Evolutionary conservation across 176 grass and related monocot genomes (phyloP).

Genomic region (Avena sativa): DNA sequence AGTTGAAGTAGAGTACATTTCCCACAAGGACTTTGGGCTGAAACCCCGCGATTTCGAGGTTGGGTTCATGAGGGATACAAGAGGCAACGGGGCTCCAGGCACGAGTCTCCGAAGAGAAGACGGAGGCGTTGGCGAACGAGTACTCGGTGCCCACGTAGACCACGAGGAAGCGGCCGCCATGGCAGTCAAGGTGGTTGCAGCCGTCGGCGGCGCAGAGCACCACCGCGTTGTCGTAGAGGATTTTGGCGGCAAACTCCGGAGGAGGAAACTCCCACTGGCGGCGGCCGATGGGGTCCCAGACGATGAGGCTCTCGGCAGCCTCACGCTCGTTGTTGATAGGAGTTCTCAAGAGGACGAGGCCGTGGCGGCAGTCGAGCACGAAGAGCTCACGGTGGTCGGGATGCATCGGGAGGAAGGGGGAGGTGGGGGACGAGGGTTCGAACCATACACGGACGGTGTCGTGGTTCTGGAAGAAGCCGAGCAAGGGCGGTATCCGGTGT

Average conservation of each 20-base stretch:
- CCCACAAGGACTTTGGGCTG: neutral
- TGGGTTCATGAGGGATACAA: neutral
- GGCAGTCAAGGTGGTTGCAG: conserved; percentile 7
- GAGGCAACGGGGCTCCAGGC: neutral
- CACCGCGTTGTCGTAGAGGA: neutral
- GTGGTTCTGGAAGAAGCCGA: conserved; percentile 8
- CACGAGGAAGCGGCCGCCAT: conserved; percentile 8
- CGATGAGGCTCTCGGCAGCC: neutral
- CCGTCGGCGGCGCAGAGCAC: neutral
- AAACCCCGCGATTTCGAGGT: neutral
- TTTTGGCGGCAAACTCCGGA: neutral
- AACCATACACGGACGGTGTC: neutral
- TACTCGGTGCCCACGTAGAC: neutral
- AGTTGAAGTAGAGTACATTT: neutral
- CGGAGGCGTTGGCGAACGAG: neutral
- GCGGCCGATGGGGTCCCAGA: conserved; percentile 15
- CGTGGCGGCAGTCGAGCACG: conserved; percentile 20
- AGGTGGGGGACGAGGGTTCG: neutral
- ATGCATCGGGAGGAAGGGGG: neutral
- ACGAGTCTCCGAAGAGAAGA: conserved; percentile 1
- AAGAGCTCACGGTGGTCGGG: neutral
- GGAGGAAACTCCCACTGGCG: conserved; percentile 19
- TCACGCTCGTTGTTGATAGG: neutral
- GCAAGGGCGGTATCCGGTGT: neutral
- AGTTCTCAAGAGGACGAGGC: conserved; percentile 12